Conservation (phyloP, 192 early-diverging fungal species). For the Backusella tuberculispora region DNA sequence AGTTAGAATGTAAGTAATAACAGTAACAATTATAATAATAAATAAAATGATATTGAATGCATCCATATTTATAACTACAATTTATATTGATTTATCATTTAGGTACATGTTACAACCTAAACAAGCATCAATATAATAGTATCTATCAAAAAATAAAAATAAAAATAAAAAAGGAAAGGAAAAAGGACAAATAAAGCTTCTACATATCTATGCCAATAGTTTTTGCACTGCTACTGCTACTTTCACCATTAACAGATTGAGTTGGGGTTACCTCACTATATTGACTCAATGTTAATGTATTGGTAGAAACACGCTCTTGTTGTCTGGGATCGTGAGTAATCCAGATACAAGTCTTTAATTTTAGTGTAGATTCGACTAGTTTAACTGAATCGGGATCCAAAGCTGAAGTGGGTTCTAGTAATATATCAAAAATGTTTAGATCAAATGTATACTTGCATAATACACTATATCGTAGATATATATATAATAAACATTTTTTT, state of each 20-base stretch:
- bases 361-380: conserved; percentile 75
- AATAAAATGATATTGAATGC: neutral
- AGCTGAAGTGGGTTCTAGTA: conserved; percentile 82
- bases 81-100: neutral
- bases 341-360: conserved; percentile 71
- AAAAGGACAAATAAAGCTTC: neutral
- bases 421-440: neutral
- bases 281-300: conserved; percentile 21
- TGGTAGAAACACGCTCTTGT: conserved; percentile 59
- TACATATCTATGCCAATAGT: conserved; percentile 14
- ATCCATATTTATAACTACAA: neutral
- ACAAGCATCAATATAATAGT: neutral
- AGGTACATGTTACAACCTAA: conserved; percentile 32
- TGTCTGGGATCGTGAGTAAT: conserved; percentile 80
- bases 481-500: too few relatives aligned
- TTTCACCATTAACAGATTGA: neutral
- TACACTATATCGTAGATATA: neutral
- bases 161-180: neutral
- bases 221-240: neutral
- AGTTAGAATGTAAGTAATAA: conserved; percentile 68
- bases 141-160: conserved; percentile 1
- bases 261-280: neutral
- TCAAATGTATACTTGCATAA: neutral
- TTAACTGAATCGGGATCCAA: conserved; percentile 72
- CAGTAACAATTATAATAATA: neutral